Percentiles rank a stretch among this genome's conserved stretches.
phyloP scores from a whole-genome alignment of 441 rosid genomes.

The Mallotus repandus region DNA sequence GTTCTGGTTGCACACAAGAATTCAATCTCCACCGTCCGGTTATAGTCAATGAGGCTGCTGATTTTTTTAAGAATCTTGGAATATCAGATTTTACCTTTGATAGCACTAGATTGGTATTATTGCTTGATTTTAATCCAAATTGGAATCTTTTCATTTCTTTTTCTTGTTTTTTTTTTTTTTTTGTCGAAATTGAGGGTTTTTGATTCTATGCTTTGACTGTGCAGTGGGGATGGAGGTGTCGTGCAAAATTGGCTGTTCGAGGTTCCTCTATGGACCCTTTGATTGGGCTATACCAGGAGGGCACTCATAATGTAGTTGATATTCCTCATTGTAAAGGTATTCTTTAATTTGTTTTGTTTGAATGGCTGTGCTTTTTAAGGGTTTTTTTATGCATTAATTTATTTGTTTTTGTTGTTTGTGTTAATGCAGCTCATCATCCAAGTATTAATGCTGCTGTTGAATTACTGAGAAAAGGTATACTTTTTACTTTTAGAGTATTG shows the following conservation, averaged over 20 bases:
- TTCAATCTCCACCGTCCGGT: constrained; percentile 77
- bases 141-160: background rate
- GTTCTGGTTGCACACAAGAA: constrained; percentile 95
- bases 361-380: background rate
- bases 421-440: constrained; percentile 84
- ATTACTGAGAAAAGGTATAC: constrained; percentile 62
- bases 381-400: background rate
- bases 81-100: constrained; percentile 80
- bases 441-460: constrained; percentile 84
- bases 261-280: constrained; percentile 61
- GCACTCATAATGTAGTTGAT: constrained; percentile 79
- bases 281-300: constrained; percentile 86
- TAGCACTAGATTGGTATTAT: constrained; percentile 66
- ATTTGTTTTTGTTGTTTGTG: constrained; percentile 7
- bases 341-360: background rate
- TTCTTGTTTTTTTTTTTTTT: background rate
- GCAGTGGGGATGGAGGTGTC: constrained; percentile 95
- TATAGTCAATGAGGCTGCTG: constrained; percentile 67
- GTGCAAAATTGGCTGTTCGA: constrained; percentile 88
- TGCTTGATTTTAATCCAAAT: background rate
- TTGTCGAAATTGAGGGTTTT: constrained; percentile 7
- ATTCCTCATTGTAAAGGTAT: constrained; percentile 85
- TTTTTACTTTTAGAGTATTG: constrained; percentile 10
- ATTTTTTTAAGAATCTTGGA: constrained; percentile 63
- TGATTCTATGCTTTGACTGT: constrained; percentile 23